Percentiles rank a stretch among this genome's conserved stretches.
phyloP scores from a whole-genome alignment of 2,329 filamentous ascomycete genomes.

The Herpotrichia juniperi region DNA sequence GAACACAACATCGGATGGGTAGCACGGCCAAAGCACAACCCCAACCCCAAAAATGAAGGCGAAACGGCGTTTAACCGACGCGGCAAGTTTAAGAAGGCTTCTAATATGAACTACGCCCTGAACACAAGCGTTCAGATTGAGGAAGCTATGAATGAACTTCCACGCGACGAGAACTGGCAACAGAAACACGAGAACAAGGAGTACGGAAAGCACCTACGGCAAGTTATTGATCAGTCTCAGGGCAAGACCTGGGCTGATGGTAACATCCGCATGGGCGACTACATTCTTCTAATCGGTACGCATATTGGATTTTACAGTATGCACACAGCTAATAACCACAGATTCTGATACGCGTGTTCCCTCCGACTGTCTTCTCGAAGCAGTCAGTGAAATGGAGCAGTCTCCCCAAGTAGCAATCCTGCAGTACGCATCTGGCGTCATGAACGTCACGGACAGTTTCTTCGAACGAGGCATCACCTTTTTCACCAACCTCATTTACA shows the following conservation, averaged over 20 bases:
- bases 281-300: slow-evolving; percentile 69
- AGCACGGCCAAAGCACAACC: slow-evolving; percentile 52
- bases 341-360: slow-evolving; percentile 53
- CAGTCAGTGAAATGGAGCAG: slow-evolving; percentile 81
- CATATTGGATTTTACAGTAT: too few relatives aligned
- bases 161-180: slow-evolving; percentile 26
- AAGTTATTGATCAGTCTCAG: slow-evolving; percentile 68
- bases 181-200: slow-evolving; percentile 45
- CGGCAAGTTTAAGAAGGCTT: slow-evolving; percentile 57
- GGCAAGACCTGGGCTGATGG: slow-evolving; percentile 78
- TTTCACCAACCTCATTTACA: slow-evolving; percentile 81
- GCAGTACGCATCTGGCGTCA: slow-evolving; percentile 72
- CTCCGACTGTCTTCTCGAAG: slow-evolving; percentile 76
- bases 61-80: slow-evolving; percentile 30
- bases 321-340: neutral
- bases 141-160: slow-evolving; percentile 56
- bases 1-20: slow-evolving; percentile 59
- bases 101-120: slow-evolving; percentile 77
- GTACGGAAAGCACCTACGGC: slow-evolving; percentile 54
- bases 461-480: slow-evolving; percentile 81
- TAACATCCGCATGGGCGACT: slow-evolving; percentile 85
- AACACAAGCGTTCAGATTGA: slow-evolving; percentile 68
- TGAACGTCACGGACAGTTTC: slow-evolving; percentile 74
- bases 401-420: slow-evolving; percentile 79
- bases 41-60: slow-evolving; percentile 21